Evolutionary conservation across 257 asterid species (phyloP), one percentile per base, ranked within the genome.

Genomic region (Solanum corneliomulleri): DNA sequence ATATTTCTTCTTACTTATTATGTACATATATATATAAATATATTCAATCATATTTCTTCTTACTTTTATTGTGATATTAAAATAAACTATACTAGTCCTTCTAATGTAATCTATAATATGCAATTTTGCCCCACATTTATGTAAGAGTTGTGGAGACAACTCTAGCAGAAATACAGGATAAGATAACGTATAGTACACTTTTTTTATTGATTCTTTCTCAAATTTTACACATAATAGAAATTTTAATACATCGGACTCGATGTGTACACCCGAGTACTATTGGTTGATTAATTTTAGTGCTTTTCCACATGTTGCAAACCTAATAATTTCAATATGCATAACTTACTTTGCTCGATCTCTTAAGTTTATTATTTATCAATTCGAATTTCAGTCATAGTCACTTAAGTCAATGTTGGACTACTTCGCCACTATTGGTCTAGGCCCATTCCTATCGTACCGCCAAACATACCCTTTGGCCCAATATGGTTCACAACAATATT

Each of bases 201-300:
- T 8, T 58, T 5, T 58, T 5, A 33, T 33, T 33, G 6, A 58
- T 1, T 21, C 6, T 58, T 58, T 21, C 0, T 3, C 68, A 21
- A 21, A 60, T 3, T 60, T 0, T 13, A 21, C 27, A 9, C 7
- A 1, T 60, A 12, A 45, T 5, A 12, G 11, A 0, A 60, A 0
- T 0, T 21, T 60, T 60, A 1, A 21, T 60, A 5, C 0, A 60
- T 1, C 6, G 0, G 1, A 9, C 68, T 58, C 6, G 2, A 8
- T 21, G 9, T 60, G 6, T 58, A 60, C 68, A 9, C 0, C 9
- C 27, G 68, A 37, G 39, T 9, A 21, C 68, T 33, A 64, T 64
- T n/a, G 33, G 29, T n/a, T 64, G 16, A 64, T 64, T 64, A 64
- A 64, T 64, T 64, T 64, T 64, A 64, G 33, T 64, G 16, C 33